Evolutionary conservation across 2,329 filamentous ascomycete species (phyloP), one percentile per base, ranked within the genome.

Genomic region (Dichotomopilus funicola): DNA sequence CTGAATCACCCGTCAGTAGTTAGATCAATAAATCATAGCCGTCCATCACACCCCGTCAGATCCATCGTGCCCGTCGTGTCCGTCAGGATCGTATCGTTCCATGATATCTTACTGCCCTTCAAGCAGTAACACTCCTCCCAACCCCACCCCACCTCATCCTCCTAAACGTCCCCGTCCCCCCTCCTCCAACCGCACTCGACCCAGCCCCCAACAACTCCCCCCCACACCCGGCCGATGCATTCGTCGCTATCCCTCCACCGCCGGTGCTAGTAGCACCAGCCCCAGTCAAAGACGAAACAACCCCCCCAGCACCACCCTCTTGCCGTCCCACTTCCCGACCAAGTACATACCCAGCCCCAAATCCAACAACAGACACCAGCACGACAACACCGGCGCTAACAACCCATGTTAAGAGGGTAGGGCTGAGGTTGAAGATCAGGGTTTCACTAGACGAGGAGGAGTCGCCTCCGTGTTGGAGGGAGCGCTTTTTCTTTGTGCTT

Each of bases 311-410:
- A n/a, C 78, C 67, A 10, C 72, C 72, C 64, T 87, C 83, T 61
- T 85, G 80, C 37, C 80, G 76, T 3, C 84, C 84, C 31, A 85
- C 82, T 62, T 87, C 84, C 33, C 83, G 75, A 5, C 85, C 84
- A 57, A 86, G 82, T 31, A 86, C 83, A 63, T 86, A 86, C 9
- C 85, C 84, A 7, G 84, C 84, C 2, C 84, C 82, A 61, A 88
- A 87, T 2, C 83, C 83, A 37, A 87, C 83, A 1, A 86, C 84
- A 6, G 81, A 84, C 3, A 87, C 80, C 9, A 88, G 74, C 7
- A 87, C 82, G 1, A 87, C 80, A 1, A 87, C 83, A 13, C 85
- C 83, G 6, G 84, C 83, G 55, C 80, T 82, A 53, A 87, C 76
- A 5, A 84, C 81, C 81, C 83, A 86, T 0, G 83, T 82, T 49